Conservation (phyloP, 2,329 filamentous ascomycete species). For the Karstenula rhodostoma region DNA sequence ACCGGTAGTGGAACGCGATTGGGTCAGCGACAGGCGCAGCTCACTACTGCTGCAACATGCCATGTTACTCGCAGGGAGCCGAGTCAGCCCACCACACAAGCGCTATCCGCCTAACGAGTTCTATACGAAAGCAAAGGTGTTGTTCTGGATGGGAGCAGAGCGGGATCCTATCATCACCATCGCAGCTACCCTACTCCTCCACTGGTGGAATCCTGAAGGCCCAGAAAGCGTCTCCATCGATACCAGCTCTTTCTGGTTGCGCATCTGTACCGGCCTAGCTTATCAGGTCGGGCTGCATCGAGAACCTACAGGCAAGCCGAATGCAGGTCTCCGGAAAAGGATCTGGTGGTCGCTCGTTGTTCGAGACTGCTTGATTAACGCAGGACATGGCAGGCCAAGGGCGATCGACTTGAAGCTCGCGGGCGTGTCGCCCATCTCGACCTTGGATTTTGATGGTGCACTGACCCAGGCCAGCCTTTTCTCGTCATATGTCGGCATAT, state of each 20-base stretch:
- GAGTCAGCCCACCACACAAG: constrained; percentile 48
- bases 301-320: constrained; percentile 47
- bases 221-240: constrained; percentile 53
- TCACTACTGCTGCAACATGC: constrained; percentile 47
- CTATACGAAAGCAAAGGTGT: constrained; percentile 42
- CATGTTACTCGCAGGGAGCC: constrained; percentile 53
- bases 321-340: constrained; percentile 48
- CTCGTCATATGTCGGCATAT: constrained; percentile 51
- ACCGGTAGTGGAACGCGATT: constrained; percentile 52
- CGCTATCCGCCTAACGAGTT: constrained; percentile 45
- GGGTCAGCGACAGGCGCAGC: constrained; percentile 33
- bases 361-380: constrained; percentile 52
- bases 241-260: constrained; percentile 56
- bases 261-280: constrained; percentile 53
- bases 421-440: constrained; percentile 49
- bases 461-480: constrained; percentile 46
- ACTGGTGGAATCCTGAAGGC: constrained; percentile 56
- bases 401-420: constrained; percentile 52
- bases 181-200: constrained; percentile 49
- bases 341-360: constrained; percentile 57
- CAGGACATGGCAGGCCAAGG: constrained; percentile 51
- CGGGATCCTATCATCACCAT: constrained; percentile 52
- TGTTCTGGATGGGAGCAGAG: constrained; percentile 47
- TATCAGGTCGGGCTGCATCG: constrained; percentile 57
- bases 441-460: constrained; percentile 47